Percentiles rank a stretch among this genome's conserved stretches.
Conservation (phyloP, 352 stramenopile genomes). For the Pythium aphanidermatum region DNA sequence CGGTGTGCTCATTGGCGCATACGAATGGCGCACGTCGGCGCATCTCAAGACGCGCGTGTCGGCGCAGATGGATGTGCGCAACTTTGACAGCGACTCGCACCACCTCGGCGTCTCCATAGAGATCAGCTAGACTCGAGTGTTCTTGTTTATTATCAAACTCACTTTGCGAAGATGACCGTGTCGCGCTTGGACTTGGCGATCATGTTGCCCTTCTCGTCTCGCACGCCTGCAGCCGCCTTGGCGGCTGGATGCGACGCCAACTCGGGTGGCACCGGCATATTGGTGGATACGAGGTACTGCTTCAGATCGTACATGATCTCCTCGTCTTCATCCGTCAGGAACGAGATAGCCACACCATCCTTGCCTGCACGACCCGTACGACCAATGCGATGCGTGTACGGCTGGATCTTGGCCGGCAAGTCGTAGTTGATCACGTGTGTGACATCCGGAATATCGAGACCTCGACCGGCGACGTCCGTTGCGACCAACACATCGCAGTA, state of each 20-base stretch:
- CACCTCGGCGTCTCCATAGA: conserved; percentile 81
- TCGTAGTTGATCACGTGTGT: conserved; percentile 99
- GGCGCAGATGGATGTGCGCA: conserved; percentile 74
- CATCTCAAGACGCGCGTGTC: conserved; percentile 70
- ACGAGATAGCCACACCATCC: conserved; percentile 95
- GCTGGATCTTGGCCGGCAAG: conserved; percentile 96
- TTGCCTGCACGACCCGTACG: conserved; percentile 97
- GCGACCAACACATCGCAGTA: conserved; percentile 90
- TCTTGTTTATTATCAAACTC: conserved; percentile 21
- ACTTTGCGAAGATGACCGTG: conserved; percentile 86
- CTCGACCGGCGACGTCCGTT: conserved; percentile 93
- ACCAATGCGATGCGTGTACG: conserved; percentile 98
- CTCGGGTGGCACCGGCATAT: conserved; percentile 91
- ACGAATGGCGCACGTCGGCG: conserved; percentile 69
- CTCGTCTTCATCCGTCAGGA: conserved; percentile 97
- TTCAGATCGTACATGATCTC: conserved; percentile 97
- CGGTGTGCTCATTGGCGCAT: conserved; percentile 65
- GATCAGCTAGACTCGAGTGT: conserved; percentile 26
- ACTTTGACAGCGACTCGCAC: conserved; percentile 83
- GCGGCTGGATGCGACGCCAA: conserved; percentile 92
- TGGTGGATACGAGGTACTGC: conserved; percentile 94
- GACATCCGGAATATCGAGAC: conserved; percentile 98
- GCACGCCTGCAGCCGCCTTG: conserved; percentile 73
- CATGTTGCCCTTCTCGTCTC: conserved; percentile 83
- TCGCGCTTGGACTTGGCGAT: conserved; percentile 83